Evolutionary conservation across 1,284 basidiomycete genomes (phyloP).

Genomic region (Chondrostereum purpureum): DNA sequence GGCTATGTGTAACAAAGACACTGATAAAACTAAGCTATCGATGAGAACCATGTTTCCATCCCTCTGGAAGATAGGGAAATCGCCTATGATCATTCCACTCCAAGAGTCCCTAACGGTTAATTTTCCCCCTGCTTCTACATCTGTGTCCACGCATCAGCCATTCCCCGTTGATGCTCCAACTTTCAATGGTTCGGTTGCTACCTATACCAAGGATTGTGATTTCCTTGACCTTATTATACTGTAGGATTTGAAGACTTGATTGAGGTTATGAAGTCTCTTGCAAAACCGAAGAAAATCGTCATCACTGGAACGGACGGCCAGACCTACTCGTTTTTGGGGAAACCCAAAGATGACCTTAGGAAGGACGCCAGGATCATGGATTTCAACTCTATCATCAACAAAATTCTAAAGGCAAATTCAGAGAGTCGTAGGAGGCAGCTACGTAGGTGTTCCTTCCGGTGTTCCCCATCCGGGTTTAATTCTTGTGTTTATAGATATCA

Average conservation of each 20-base stretch:
- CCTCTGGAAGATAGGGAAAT: slow-evolving; percentile 54
- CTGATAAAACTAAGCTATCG: slow-evolving; percentile 42
- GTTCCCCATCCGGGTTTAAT: slow-evolving; percentile 2
- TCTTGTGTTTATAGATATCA: slow-evolving; percentile 58
- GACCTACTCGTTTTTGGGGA: slow-evolving; percentile 89
- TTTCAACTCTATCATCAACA: slow-evolving; percentile 98
- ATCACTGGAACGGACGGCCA: slow-evolving; percentile 82
- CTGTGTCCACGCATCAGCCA: slow-evolving; percentile 68
- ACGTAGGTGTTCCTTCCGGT: slow-evolving; percentile 44
- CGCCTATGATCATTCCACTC: slow-evolving; percentile 79
- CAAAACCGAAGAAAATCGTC: slow-evolving; percentile 88
- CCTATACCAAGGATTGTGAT: too few relatives aligned
- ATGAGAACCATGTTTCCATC: slow-evolving; percentile 64
- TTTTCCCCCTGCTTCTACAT: slow-evolving; percentile 69
- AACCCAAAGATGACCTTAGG: slow-evolving; percentile 95
- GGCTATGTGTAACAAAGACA: slow-evolving; percentile 57
- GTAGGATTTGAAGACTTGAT: slow-evolving; percentile 77
- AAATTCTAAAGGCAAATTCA: slow-evolving; percentile 88
- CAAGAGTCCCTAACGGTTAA: slow-evolving; percentile 92
- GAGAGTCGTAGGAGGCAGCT: slow-evolving; percentile 87
- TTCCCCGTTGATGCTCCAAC: slow-evolving; percentile 78
- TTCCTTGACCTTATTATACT: slow-evolving; percentile 9
- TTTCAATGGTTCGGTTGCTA: slow-evolving; percentile 72
- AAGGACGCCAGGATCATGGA: slow-evolving; percentile 99
- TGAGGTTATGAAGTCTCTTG: slow-evolving; percentile 90